Conservation (phyloP, 139 green algal species). For the Picochlorum sp. region DNA sequence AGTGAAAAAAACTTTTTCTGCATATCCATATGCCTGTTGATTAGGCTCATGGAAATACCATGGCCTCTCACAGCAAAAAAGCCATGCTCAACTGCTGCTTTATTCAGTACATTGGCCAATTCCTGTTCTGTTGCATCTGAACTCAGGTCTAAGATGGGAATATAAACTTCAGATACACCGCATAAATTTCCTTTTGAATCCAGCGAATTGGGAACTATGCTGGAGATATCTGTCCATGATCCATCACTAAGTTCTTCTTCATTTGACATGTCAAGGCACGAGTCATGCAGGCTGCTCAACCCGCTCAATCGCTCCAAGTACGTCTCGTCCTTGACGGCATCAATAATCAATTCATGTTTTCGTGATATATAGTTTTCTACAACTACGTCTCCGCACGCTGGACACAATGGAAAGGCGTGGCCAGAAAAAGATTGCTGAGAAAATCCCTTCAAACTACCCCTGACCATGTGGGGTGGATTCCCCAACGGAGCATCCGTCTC, state of each 20-base stretch:
- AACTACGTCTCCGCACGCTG: conserved; percentile 74
- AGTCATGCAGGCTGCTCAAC: conserved; percentile 51
- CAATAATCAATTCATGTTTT: conserved; percentile 46
- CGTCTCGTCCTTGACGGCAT: conserved; percentile 24
- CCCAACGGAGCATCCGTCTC: conserved; percentile 42
- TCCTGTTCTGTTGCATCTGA: background rate
- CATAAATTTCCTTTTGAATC: too few species aligned
- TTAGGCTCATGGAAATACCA: conserved; percentile 42
- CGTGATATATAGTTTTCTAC: conserved; percentile 41
- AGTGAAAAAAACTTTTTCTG: conserved; percentile 61
- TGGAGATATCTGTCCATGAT: background rate
- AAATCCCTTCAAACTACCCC: conserved; percentile 26
- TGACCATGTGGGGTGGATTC: conserved; percentile 42
- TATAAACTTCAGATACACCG: too few species aligned
- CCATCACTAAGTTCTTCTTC: conserved; percentile 6
- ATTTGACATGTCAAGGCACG: background rate
- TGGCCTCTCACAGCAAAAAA: conserved; percentile 75
- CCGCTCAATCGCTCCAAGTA: conserved; percentile 70
- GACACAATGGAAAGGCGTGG: conserved; percentile 75
- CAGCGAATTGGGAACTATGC: too few species aligned
- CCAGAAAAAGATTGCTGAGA: conserved; percentile 48
- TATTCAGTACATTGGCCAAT: conserved; percentile 1
- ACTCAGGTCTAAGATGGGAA: conserved; percentile 21
- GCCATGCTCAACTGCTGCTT: conserved; percentile 26
- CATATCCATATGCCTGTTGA: conserved; percentile 37